Evolutionary conservation across 495 filamentous ascomycete species (phyloP).

Genomic region (Aspergillus conjunctus): DNA sequence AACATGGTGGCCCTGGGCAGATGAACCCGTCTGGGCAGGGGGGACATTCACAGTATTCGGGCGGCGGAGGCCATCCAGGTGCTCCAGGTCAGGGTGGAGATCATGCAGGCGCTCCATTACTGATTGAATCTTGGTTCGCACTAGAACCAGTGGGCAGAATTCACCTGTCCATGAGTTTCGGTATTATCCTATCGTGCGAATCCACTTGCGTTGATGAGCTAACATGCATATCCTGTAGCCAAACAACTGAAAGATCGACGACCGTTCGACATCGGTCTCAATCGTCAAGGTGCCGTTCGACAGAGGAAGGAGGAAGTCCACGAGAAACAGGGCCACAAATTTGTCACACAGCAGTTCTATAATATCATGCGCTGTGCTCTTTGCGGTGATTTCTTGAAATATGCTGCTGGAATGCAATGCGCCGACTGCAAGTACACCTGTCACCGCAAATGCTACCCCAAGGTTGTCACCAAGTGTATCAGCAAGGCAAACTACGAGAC

Average conservation of each 20-base stretch:
- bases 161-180: constrained; percentile 82
- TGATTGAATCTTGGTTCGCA: constrained; percentile 95
- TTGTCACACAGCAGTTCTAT: constrained; percentile 97
- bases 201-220: constrained; percentile 29
- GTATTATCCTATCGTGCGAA: constrained; percentile 45
- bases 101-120: constrained; percentile 47
- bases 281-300: constrained; percentile 92
- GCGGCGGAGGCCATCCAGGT: constrained; percentile 29
- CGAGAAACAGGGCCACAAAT: constrained; percentile 99
- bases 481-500: constrained; percentile 98
- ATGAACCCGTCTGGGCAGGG: constrained; percentile 46
- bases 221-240: constrained; percentile 45
- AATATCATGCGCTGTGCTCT: constrained; percentile 99
- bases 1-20: constrained; percentile 47
- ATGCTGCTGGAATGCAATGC: constrained; percentile 98
- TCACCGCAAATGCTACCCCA: constrained; percentile 92
- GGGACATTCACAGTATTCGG: constrained; percentile 36
- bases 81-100: constrained; percentile 26
- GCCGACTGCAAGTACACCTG: constrained; percentile 99
- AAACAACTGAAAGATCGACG: constrained; percentile 70
- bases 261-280: constrained; percentile 83
- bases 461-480: constrained; percentile 99
- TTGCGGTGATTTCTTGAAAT: constrained; percentile 97
- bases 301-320: constrained; percentile 96
- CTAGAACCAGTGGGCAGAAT: constrained; percentile 92